Percentiles rank a stretch among this genome's conserved stretches.
Evolutionary conservation across 108 stramenopile species (phyloP).

Genomic region (Cyclostephanos tholiformis): DNA sequence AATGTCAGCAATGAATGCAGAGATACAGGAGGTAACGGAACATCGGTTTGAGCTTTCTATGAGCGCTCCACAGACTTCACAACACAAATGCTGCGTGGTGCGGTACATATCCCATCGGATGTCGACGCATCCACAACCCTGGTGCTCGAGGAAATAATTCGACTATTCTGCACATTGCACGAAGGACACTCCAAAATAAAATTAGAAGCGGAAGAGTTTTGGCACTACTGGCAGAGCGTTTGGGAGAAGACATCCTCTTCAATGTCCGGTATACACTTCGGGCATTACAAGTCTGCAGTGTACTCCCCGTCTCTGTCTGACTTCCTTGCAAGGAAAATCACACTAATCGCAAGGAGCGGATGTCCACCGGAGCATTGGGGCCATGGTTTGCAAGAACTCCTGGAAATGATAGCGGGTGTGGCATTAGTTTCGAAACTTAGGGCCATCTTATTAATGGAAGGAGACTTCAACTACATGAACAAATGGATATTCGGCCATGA

Average conservation of each 20-base stretch:
- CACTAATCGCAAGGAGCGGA: neutral
- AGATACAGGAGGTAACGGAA: neutral
- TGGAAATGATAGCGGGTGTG: slow-evolving; percentile 20
- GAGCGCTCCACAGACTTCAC: neutral
- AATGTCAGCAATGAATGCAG: neutral
- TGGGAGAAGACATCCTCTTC: neutral
- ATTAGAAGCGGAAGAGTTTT: neutral
- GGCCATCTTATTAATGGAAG: slow-evolving; percentile 26
- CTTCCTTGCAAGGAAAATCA: slow-evolving; percentile 8
- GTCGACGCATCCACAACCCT: neutral
- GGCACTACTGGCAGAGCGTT: slow-evolving; percentile 8
- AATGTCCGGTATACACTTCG: slow-evolving; percentile 6
- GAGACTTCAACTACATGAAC: slow-evolving; percentile 4
- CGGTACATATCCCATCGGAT: neutral
- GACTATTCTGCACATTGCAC: neutral
- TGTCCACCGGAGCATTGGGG: slow-evolving; percentile 17
- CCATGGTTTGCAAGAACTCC: slow-evolving; percentile 5
- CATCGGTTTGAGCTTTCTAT: neutral
- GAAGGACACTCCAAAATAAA: neutral
- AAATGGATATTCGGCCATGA: neutral
- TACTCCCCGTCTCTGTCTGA: neutral
- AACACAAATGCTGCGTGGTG: neutral
- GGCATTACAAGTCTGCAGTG: slow-evolving; percentile 14
- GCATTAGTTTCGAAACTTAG: slow-evolving; percentile 18
- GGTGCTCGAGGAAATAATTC: neutral